Evolutionary conservation across 2,329 filamentous ascomycete genomes (phyloP), one percentile per base, ranked within the genome.

Genomic region (Alternaria longipes): DNA sequence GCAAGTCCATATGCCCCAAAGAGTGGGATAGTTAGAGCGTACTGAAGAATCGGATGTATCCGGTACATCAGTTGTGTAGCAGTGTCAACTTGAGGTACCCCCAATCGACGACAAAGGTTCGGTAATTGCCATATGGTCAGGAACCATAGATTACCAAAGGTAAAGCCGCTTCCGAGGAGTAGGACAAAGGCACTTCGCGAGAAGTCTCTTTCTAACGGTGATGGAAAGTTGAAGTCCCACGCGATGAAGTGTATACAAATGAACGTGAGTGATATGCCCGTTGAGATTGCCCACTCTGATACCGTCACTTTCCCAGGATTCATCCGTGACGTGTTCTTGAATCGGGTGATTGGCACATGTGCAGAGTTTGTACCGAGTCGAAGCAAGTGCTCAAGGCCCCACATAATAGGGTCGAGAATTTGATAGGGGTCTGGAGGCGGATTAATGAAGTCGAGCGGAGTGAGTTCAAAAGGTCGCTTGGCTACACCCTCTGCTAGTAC

Each of bases 131-230:
- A 50, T 0, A 1, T 38, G 1, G n/a, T 26, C 20, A 50, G 16
- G 20, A 50, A 2, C 20, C 46, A 36, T 0, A 38, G 14, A 2
- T 8, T 38, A 1, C 32, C 46, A 1, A 50, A 50, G 4, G 20
- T 1, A 7, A 50, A 50, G 1, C 20, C 46, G 5, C 0, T 1
- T 12, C 8, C 20, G 20, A 50, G 0, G 1, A 50, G 46, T 3
- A 12, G 0, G 1, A 50, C 0, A 8, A 14, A 50, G 2, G 46
- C 46, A 14, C 1, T 18, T 0, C 46, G 46, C 8, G 46, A 50
- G 1, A 36, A 1, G 8, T 4, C 0, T 38, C 3, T 20, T 38
- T 50, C 46, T 5, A 50, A 26, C 0, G 0, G 0, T 1, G 30
- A n/a, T 5, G 32, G 46, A 8, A 14, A 38, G 32, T 8, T 2